phyloP scores from a whole-genome alignment of 345 rosid genomes.

The Brassica carinata region DNA sequence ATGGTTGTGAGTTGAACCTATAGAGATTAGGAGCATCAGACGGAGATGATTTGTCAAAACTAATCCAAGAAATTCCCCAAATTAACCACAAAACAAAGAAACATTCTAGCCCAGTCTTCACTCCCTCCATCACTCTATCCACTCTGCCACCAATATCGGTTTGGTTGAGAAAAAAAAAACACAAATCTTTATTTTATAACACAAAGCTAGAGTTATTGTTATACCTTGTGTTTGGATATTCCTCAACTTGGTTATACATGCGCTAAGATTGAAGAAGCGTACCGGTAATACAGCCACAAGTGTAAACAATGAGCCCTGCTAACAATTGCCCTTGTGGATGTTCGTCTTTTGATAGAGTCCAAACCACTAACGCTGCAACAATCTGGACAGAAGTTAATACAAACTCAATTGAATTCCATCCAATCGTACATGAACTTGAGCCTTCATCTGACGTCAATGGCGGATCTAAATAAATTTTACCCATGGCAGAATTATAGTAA shows the following conservation, averaged over 20 bases:
- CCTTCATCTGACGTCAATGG: neutral
- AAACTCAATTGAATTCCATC: neutral
- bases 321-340: conserved; percentile 16
- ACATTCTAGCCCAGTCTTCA: conserved; percentile 15
- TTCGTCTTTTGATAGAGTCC: conserved; percentile 16
- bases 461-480: neutral
- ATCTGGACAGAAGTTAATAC: conserved; percentile 12
- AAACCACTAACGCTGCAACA: conserved; percentile 15
- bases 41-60: conserved; percentile 11
- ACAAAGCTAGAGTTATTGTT: neutral
- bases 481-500: neutral
- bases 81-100: conserved; percentile 14
- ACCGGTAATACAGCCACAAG: conserved; percentile 17
- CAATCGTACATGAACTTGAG: neutral
- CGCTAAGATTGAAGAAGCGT: neutral
- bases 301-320: conserved; percentile 22
- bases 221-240: conserved; percentile 7
- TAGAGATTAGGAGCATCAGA: conserved; percentile 16
- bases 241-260: neutral
- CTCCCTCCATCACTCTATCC: neutral
- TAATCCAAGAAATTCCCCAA: conserved; percentile 11
- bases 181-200: neutral
- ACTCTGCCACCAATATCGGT: conserved; percentile 16
- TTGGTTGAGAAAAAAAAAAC: neutral
- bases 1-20: conserved; percentile 17